Conservation (phyloP, 2,329 filamentous ascomycete genomes). For the Ceratocystiopsis minuta region DNA sequence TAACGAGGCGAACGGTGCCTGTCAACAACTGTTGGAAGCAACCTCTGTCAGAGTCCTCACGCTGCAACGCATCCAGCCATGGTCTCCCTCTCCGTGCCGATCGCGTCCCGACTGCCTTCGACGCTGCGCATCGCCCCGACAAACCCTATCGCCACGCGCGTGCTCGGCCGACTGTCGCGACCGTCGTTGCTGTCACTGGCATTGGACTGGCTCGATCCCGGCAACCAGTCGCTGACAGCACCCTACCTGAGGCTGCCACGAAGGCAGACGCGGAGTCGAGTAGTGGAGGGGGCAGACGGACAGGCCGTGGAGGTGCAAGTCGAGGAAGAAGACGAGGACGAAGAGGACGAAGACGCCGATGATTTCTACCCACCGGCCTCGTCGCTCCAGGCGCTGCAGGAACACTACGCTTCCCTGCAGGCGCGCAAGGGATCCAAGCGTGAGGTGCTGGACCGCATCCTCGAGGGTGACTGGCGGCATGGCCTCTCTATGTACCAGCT, state of each 20-base stretch:
- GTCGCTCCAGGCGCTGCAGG: slow-evolving; percentile 47
- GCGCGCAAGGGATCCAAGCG: slow-evolving; percentile 40
- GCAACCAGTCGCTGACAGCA: slow-evolving; percentile 38
- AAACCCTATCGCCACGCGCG: slow-evolving; percentile 46
- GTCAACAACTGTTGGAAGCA: no score
- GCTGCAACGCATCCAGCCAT: slow-evolving; percentile 15
- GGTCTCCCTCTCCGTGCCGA: slow-evolving; percentile 47
- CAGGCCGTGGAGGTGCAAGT: no score
- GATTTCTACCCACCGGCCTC: slow-evolving; percentile 52
- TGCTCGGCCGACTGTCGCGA: slow-evolving; percentile 52
- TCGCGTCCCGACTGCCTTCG: slow-evolving; percentile 53
- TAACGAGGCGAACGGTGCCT: no score
- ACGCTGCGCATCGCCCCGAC: slow-evolving; percentile 48
- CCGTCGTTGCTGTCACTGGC: slow-evolving; percentile 53
- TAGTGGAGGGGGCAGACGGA: not conserved
- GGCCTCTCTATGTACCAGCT: slow-evolving; percentile 48
- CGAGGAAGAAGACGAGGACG: slow-evolving; percentile 5
- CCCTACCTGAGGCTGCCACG: slow-evolving; percentile 32
- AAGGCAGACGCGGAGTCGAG: no score
- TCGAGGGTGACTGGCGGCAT: slow-evolving; percentile 51
- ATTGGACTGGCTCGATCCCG: slow-evolving; percentile 58
- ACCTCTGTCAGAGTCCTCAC: not conserved
- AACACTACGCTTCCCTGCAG: slow-evolving; percentile 44
- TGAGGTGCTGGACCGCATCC: slow-evolving; percentile 44
- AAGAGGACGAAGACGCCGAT: slow-evolving; percentile 35